Evolutionary conservation across 768 basidiomycete genomes (phyloP).

Genomic region (Austroboletus eburneus): DNA sequence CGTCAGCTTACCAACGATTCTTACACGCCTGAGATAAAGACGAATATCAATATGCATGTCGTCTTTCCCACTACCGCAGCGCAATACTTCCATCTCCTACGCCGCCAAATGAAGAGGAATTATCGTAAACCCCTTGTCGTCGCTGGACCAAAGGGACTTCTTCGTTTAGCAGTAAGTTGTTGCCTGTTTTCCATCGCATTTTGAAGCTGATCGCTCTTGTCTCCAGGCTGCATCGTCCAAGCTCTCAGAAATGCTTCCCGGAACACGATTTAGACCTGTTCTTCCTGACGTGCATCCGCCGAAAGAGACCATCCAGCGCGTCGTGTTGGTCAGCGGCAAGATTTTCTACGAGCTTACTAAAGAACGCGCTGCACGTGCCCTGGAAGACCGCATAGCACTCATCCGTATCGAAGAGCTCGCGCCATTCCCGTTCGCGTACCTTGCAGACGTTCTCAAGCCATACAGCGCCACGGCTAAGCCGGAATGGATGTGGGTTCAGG

Average conservation of each 20-base stretch:
- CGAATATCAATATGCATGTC: conserved; percentile 79
- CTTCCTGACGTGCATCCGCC: conserved; percentile 44
- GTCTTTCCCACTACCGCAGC: conserved; percentile 85
- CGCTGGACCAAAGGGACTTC: conserved; percentile 78
- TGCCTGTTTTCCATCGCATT: neutral
- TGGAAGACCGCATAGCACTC: conserved; percentile 56
- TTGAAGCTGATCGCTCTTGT: neutral
- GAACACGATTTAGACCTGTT: conserved; percentile 65
- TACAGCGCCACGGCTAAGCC: conserved; percentile 40
- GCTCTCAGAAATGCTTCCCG: conserved; percentile 55
- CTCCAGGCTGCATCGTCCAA: conserved; percentile 68
- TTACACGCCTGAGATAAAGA: conserved; percentile 29
- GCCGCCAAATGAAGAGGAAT: conserved; percentile 80
- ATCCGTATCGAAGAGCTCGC: conserved; percentile 82
- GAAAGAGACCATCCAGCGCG: conserved; percentile 44
- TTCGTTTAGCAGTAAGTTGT: conserved; percentile 64
- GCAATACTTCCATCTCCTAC: conserved; percentile 90
- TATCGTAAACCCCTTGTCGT: conserved; percentile 85
- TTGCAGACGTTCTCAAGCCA: conserved; percentile 42
- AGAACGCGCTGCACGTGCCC: conserved; percentile 48
- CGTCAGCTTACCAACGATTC: conserved; percentile 73
- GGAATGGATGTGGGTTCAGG: conserved; percentile 66
- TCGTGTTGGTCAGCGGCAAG: conserved; percentile 81
- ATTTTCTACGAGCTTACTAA: conserved; percentile 84
- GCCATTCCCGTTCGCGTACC: conserved; percentile 74